Conservation (phyloP, 106 monocot species). For the Dendrobium catenatum region DNA sequence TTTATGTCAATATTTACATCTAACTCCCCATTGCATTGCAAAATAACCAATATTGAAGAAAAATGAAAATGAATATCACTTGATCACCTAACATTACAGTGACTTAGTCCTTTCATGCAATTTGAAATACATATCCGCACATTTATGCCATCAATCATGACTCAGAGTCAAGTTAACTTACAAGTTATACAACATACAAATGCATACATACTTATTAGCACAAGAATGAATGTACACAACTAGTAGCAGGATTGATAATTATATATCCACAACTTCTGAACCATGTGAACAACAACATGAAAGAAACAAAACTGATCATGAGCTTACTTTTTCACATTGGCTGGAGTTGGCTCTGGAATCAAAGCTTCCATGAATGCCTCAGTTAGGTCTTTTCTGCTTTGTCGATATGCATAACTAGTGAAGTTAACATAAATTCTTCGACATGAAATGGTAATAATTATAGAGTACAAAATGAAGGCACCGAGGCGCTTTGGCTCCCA, state of each 20-base stretch:
- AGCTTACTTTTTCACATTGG: constrained; percentile 67
- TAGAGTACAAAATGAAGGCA: constrained; percentile 50
- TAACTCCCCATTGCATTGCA: not conserved
- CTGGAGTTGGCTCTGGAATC: constrained; percentile 75
- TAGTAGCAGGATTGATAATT: not conserved
- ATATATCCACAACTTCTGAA: not conserved
- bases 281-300: not conserved
- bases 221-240: not conserved
- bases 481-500: constrained; percentile 66
- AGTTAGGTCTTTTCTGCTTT: constrained; percentile 44
- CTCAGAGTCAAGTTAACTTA: not conserved
- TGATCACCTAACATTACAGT: not conserved
- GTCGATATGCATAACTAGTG: constrained; percentile 21
- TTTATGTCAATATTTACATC: not conserved
- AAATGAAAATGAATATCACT: not conserved
- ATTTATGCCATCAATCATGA: not conserved
- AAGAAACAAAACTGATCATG: not conserved
- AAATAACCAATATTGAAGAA: not conserved
- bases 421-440: constrained; percentile 32
- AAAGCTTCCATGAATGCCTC: constrained; percentile 89
- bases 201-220: not conserved
- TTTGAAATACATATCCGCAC: not conserved
- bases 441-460: constrained; percentile 34
- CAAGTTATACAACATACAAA: not conserved
- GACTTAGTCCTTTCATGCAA: not conserved